Percentiles rank a stretch among this genome's conserved stretches.
Conservation (phyloP, 805 yeast species). For the Candida montana region DNA sequence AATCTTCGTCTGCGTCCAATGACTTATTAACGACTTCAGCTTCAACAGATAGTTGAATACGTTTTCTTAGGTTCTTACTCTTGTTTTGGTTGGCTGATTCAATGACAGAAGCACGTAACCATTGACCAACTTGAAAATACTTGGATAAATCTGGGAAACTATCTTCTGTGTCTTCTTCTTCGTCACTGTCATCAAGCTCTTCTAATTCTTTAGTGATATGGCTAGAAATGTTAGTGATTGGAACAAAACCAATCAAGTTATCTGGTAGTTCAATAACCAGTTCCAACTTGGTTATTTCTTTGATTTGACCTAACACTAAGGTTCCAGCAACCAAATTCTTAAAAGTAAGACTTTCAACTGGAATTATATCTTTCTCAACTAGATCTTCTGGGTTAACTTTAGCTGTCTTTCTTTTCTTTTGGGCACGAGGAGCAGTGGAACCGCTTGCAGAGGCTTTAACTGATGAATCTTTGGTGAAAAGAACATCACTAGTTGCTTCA, state of each 20-base stretch:
- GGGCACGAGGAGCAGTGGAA: constrained; percentile 23
- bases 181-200: constrained; percentile 43
- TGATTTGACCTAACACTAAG: constrained; percentile 70
- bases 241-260: constrained; percentile 71
- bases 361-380: constrained; percentile 28
- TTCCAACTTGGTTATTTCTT: constrained; percentile 54
- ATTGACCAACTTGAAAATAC: constrained; percentile 69
- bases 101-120: constrained; percentile 78
- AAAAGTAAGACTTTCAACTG: constrained; percentile 58
- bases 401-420: constrained; percentile 39
- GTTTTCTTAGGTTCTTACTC: constrained; percentile 38
- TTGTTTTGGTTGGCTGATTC: constrained; percentile 38
- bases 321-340: constrained; percentile 67
- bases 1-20: constrained; percentile 55
- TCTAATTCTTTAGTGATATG: constrained; percentile 55
- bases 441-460: constrained; percentile 4
- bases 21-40: constrained; percentile 64
- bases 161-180: constrained; percentile 27
- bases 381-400: constrained; percentile 20
- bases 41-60: constrained; percentile 66
- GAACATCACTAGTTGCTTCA: constrained; percentile 84
- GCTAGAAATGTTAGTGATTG: constrained; percentile 66
- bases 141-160: constrained; percentile 49
- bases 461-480: constrained; percentile 42
- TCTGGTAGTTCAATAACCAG: constrained; percentile 72